phyloP scores from a whole-genome alignment of 768 basidiomycete species.

The Auricularia sp. region DNA sequence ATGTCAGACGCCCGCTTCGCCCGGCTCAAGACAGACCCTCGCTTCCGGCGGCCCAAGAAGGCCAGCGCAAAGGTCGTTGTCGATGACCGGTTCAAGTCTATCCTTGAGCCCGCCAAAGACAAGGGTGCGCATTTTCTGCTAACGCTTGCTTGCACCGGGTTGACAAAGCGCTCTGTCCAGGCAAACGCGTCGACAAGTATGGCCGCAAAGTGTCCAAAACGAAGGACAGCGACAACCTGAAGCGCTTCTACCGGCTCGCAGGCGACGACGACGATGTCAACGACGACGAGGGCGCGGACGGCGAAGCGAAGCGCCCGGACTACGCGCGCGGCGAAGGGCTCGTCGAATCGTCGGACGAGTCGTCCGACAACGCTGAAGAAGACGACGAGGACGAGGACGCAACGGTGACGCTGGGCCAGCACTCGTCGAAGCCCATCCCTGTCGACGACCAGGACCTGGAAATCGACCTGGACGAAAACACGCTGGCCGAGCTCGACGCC shows the following conservation, averaged over 20 bases:
- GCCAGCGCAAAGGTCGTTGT: slow-evolving; percentile 73
- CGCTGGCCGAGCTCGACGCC: slow-evolving; percentile 58
- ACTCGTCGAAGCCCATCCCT: slow-evolving; percentile 32
- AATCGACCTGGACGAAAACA: slow-evolving; percentile 71
- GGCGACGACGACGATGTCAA: slow-evolving; percentile 24
- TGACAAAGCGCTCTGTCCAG: slow-evolving; percentile 23
- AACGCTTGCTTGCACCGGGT: slow-evolving; percentile 1
- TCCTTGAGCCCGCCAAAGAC: slow-evolving; percentile 47
- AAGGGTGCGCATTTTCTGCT: slow-evolving; percentile 9
- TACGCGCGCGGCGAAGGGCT: slow-evolving; percentile 84
- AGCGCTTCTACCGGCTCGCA: slow-evolving; percentile 65
- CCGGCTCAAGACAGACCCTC: slow-evolving; percentile 79
- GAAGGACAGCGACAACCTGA: slow-evolving; percentile 65
- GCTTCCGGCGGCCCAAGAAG: slow-evolving; percentile 80
- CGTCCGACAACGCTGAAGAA: slow-evolving; percentile 22
- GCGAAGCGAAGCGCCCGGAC: slow-evolving; percentile 36
- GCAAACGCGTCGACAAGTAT: slow-evolving; percentile 73
- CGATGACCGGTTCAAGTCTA: slow-evolving; percentile 82
- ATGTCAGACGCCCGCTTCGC: slow-evolving; percentile 87
- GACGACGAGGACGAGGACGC: slow-evolving; percentile 26
- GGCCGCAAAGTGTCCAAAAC: slow-evolving; percentile 60
- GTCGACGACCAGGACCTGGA: slow-evolving; percentile 40
- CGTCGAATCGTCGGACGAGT: slow-evolving; percentile 81
- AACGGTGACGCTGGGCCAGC: slow-evolving; percentile 41
- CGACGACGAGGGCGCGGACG: slow-evolving; percentile 20